A percentile compares a stretch with the other conserved stretches of the same genome.
Evolutionary conservation across 164 flowering plant species (phyloP).

Genomic region (grape (Vitis vinifera)): DNA sequence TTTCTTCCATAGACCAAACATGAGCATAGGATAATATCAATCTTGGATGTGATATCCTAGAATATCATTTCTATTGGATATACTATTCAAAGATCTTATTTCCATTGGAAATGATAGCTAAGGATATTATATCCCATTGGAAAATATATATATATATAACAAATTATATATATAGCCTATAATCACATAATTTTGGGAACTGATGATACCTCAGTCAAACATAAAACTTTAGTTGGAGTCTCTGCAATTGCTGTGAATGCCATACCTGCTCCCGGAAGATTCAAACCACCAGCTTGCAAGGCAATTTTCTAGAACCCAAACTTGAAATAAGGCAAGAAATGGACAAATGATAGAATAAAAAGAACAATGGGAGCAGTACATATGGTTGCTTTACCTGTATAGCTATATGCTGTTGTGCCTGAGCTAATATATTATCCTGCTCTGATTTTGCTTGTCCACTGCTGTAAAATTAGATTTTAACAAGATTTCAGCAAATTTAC

Average conservation of each 20-base stretch:
- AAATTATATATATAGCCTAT: not conserved
- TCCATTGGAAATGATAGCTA: no score
- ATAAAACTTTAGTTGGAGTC: conserved; percentile 61
- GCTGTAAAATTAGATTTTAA: conserved; percentile 27
- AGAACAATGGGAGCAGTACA: not conserved
- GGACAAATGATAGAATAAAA: not conserved
- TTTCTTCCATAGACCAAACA: no score
- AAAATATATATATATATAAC: no score
- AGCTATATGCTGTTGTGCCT: conserved; percentile 83
- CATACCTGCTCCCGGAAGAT: conserved; percentile 41
- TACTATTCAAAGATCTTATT: no score
- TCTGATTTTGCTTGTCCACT: conserved; percentile 61
- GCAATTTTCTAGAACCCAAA: conserved; percentile 56
- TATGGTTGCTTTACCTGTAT: conserved; percentile 51
- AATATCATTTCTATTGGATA: no score
- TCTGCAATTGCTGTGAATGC: conserved; percentile 24
- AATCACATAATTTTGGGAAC: not conserved
- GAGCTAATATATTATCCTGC: conserved; percentile 68
- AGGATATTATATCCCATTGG: no score
- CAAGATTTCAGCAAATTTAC: not conserved
- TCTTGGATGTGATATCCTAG: no score
- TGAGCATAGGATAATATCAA: no score
- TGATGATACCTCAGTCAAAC: conserved; percentile 66
- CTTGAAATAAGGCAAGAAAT: not conserved
- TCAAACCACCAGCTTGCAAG: conserved; percentile 50